Evolutionary conservation across 164 flowering plant species (phyloP).

Genomic region (Berberis thunbergii): DNA sequence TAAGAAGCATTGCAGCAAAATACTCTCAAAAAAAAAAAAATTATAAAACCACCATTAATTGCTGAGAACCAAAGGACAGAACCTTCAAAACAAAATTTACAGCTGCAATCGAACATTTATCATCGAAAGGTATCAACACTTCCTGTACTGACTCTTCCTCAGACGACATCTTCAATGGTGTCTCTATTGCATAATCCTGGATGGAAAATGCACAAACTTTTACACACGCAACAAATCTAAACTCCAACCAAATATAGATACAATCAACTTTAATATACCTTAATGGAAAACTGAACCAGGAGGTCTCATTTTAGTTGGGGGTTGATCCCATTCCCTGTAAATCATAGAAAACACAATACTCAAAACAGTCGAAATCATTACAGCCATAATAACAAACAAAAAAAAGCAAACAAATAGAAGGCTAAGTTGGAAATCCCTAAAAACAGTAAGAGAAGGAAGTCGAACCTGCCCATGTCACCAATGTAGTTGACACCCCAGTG

Average conservation of each 20-base stretch:
- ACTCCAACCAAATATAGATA: not conserved
- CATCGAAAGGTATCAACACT: slow-evolving; percentile 50
- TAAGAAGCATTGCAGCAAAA: not conserved
- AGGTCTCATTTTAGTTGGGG: slow-evolving; percentile 84
- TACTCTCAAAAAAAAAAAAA: too few species aligned
- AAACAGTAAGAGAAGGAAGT: not conserved
- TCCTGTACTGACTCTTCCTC: slow-evolving; percentile 38
- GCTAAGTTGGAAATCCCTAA: not conserved
- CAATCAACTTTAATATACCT: slow-evolving; percentile 30
- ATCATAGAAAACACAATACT: not conserved
- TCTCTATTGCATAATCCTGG: slow-evolving; percentile 94
- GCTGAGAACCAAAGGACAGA: slow-evolving; percentile 10
- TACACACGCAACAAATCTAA: not conserved
- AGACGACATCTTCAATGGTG: slow-evolving; percentile 50
- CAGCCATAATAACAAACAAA: not conserved
- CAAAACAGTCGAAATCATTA: not conserved
- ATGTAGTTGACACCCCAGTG: slow-evolving; percentile 87
- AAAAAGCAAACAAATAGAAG: not conserved
- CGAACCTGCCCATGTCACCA: slow-evolving; percentile 58
- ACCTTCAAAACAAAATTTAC: slow-evolving; percentile 94
- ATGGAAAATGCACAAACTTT: slow-evolving; percentile 2
- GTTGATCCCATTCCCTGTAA: slow-evolving; percentile 96
- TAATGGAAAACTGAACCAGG: slow-evolving; percentile 62
- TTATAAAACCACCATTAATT: not conserved
- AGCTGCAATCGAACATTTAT: slow-evolving; percentile 55